Evolutionary conservation across 73 alveolate species (phyloP).

Genomic region (Stentor coeruleus): DNA sequence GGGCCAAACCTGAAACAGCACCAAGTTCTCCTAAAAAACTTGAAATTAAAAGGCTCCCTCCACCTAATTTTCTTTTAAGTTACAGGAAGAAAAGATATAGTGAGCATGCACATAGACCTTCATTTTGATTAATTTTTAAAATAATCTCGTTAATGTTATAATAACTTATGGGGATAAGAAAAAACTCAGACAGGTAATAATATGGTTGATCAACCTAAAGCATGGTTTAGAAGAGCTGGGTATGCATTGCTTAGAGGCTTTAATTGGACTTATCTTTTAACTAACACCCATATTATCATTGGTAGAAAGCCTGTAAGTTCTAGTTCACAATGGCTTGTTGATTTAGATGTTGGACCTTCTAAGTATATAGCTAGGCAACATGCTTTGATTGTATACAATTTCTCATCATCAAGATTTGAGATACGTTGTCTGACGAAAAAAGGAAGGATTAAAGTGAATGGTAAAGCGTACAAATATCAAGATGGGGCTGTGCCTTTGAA

Average conservation of each 20-base stretch:
- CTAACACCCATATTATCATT: conserved; percentile 50
- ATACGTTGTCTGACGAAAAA: conserved; percentile 1
- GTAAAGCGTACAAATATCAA: conserved; percentile 22
- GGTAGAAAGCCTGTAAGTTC: conserved; percentile 48
- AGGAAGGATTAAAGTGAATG: conserved; percentile 25
- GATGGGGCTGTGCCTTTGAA: conserved; percentile 31
- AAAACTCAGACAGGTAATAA: no score
- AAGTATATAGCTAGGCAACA: conserved; percentile 27
- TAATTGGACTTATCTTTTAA: conserved; percentile 52
- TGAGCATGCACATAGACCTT: background rate
- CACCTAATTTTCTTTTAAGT: background rate
- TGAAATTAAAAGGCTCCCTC: background rate
- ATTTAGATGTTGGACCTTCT: background rate
- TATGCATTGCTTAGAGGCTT: conserved; percentile 53
- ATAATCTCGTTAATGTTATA: no score
- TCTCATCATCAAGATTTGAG: background rate
- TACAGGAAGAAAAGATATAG: background rate
- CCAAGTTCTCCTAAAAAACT: background rate
- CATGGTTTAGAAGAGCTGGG: conserved; percentile 35
- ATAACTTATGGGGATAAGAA: no score
- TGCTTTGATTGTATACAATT: conserved; percentile 22
- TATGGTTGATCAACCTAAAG: conserved; percentile 20
- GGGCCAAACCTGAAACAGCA: no score
- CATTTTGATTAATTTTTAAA: background rate
- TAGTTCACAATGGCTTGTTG: conserved; percentile 18